Conservation (phyloP, 495 filamentous ascomycete genomes). For the Trichoderma asperelloides region DNA sequence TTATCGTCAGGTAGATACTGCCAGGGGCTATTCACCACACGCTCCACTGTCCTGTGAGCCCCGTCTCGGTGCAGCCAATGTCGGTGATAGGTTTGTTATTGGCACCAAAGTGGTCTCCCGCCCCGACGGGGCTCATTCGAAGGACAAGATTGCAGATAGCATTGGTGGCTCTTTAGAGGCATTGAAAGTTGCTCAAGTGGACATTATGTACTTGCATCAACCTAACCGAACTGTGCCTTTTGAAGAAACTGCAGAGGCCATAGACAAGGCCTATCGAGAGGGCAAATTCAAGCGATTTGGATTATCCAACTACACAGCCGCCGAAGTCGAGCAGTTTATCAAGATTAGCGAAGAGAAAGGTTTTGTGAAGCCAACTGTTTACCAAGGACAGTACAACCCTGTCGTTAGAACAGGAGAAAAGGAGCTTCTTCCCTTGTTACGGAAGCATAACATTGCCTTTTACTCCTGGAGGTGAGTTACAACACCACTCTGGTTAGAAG, state of each 20-base stretch:
- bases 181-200: slow-evolving; percentile 16
- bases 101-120: slow-evolving; percentile 20
- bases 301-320: slow-evolving; percentile 77
- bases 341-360: slow-evolving; percentile 68
- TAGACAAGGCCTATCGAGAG: slow-evolving; percentile 74
- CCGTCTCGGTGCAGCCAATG: slow-evolving; percentile 16
- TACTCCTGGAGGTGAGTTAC: slow-evolving; percentile 30
- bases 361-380: slow-evolving; percentile 59
- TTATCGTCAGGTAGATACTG: slow-evolving; percentile 75
- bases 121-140: slow-evolving; percentile 15
- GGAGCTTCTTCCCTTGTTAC: slow-evolving; percentile 35
- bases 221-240: slow-evolving; percentile 66
- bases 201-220: slow-evolving; percentile 16
- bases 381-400: not conserved
- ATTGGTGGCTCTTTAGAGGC: slow-evolving; percentile 20
- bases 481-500: not conserved
- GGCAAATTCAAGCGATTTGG: slow-evolving; percentile 85
- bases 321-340: slow-evolving; percentile 84
- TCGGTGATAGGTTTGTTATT: slow-evolving; percentile 15
- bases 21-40: slow-evolving; percentile 50
- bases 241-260: slow-evolving; percentile 64
- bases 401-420: slow-evolving; percentile 2
- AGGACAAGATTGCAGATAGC: slow-evolving; percentile 17
- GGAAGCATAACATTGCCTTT: slow-evolving; percentile 36
- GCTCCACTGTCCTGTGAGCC: slow-evolving; percentile 17